Evolutionary conservation across 2,329 filamentous ascomycete genomes (phyloP), one percentile per base, ranked within the genome.

Genomic region (Karstenula rhodostoma): DNA sequence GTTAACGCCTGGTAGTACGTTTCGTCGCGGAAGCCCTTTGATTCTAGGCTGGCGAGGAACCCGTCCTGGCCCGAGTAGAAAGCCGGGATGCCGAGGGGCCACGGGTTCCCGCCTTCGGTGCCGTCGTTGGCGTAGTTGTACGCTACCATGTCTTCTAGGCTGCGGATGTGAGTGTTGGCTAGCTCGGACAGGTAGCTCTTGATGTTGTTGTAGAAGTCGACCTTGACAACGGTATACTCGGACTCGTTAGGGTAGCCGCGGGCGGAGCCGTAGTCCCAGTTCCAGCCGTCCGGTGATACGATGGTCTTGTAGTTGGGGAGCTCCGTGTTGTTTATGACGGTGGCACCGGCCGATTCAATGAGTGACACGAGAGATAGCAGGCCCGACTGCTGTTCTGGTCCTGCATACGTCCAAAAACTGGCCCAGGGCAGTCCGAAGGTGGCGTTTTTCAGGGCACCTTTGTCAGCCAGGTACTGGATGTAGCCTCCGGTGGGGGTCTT

Each of bases 181-280:
- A 92, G 81, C 64, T 88, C 84, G 0, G 85, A 80, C 0, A 92
- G 84, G 66, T 92, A 92, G 0, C 79, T 74, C 57, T 84, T 82
- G 73, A 92, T 85, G 74, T 90, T 85, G 76, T 89, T 86, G 67
- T 89, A 90, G 68, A 90, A 90, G 72, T 91, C 88, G 0, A 89
- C 86, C 74, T 91, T 92, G 65, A 93, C 82, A 51, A 89, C 86
- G 0, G 87, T 90, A 76, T 89, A 92, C 73, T 92, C 90, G 15
- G 88, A 91, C 76, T 92, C 86, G 61, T 92, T 91, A n/a, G 87
- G 79, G 67, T 80, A 87, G 2, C 88, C 88, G 4, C 88, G 84
- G 1, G 80, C 83, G 6, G 78, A 82, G 15, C 89, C 89, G 63
- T 87, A 90, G 68, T 90, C 89, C 84, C 90, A 93, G 74, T 93